Conservation (phyloP, 768 basidiomycete species). For the Daedaleopsis nitida region DNA sequence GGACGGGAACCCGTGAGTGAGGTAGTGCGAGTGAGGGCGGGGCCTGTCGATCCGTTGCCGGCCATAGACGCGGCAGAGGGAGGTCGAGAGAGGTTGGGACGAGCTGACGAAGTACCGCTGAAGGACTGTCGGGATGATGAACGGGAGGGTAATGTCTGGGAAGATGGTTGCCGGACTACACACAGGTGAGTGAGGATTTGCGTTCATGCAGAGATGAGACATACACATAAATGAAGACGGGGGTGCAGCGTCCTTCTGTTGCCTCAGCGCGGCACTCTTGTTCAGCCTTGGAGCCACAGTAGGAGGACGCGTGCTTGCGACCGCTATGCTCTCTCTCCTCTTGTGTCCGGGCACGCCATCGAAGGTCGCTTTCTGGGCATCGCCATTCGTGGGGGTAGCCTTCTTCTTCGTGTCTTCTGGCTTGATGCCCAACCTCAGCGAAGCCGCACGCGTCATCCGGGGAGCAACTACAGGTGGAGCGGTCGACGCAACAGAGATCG, state of each 20-base stretch:
- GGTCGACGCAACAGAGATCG: slow-evolving; percentile 73
- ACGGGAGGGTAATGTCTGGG: slow-evolving; percentile 37
- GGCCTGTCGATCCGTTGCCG: background rate
- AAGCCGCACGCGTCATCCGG: slow-evolving; percentile 74
- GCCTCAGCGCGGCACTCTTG: slow-evolving; percentile 43
- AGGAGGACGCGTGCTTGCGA: slow-evolving; percentile 53
- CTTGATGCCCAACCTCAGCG: slow-evolving; percentile 62
- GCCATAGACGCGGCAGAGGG: slow-evolving; percentile 23
- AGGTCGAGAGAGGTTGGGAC: slow-evolving; percentile 26
- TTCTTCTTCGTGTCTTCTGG: slow-evolving; percentile 13
- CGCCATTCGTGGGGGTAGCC: slow-evolving; percentile 9
- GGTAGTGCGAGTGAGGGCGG: slow-evolving; percentile 10
- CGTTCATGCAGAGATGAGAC: slow-evolving; percentile 32
- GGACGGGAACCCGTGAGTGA: slow-evolving; percentile 4
- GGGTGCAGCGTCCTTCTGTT: slow-evolving; percentile 44
- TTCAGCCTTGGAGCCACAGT: slow-evolving; percentile 47
- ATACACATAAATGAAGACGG: slow-evolving; percentile 73
- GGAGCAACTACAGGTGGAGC: slow-evolving; percentile 72
- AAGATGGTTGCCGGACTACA: slow-evolving; percentile 50
- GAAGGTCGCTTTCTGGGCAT: slow-evolving; percentile 51
- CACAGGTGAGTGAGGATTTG: background rate
- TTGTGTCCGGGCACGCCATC: slow-evolving; percentile 87
- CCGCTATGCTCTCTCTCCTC: slow-evolving; percentile 71
- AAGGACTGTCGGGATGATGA: slow-evolving; percentile 45
- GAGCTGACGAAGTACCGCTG: slow-evolving; percentile 16